phyloP scores from a whole-genome alignment of 1,139 yeast species.

The Blastobotrys raffinosifermentans region DNA sequence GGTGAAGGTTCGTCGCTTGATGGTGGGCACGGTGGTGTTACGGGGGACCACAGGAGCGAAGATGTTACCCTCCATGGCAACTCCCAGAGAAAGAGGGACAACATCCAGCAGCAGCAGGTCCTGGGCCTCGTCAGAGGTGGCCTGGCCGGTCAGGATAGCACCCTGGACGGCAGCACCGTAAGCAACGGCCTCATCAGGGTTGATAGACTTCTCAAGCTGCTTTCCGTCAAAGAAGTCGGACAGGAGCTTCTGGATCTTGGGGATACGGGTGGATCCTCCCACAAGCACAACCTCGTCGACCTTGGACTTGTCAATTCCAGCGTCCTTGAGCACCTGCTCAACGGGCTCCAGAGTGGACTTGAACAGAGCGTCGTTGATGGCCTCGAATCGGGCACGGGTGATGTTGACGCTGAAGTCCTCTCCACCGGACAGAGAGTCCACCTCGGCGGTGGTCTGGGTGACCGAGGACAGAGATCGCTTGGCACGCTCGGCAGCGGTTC shows the following conservation, averaged over 20 bases:
- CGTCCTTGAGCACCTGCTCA: slow-evolving; percentile 78
- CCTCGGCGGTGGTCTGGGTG: slow-evolving; percentile 81
- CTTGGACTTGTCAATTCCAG: slow-evolving; percentile 69
- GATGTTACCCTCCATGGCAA: slow-evolving; percentile 99
- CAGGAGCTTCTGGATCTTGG: slow-evolving; percentile 83
- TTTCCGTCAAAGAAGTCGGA: slow-evolving; percentile 87
- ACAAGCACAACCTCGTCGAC: slow-evolving; percentile 84
- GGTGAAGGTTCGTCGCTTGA: slow-evolving; percentile 99
- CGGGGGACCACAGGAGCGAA: slow-evolving; percentile 99
- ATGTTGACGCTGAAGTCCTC: slow-evolving; percentile 74
- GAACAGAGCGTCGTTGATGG: slow-evolving; percentile 76
- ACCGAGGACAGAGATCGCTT: slow-evolving; percentile 85
- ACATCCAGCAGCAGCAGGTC: slow-evolving; percentile 97
- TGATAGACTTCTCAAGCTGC: slow-evolving; percentile 81
- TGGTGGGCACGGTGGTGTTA: slow-evolving; percentile 99
- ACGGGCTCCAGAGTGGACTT: slow-evolving; percentile 82
- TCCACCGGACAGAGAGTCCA: slow-evolving; percentile 77
- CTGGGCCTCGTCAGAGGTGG: slow-evolving; percentile 95
- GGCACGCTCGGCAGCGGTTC: slow-evolving; percentile 91
- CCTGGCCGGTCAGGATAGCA: slow-evolving; percentile 90
- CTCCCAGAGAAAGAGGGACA: slow-evolving; percentile 98
- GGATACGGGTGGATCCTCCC: slow-evolving; percentile 93
- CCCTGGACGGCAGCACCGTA: slow-evolving; percentile 99
- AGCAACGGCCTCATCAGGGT: slow-evolving; percentile 97
- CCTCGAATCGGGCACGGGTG: slow-evolving; percentile 91